phyloP scores from a whole-genome alignment of 768 basidiomycete genomes.

The Jaapia argillacea region DNA sequence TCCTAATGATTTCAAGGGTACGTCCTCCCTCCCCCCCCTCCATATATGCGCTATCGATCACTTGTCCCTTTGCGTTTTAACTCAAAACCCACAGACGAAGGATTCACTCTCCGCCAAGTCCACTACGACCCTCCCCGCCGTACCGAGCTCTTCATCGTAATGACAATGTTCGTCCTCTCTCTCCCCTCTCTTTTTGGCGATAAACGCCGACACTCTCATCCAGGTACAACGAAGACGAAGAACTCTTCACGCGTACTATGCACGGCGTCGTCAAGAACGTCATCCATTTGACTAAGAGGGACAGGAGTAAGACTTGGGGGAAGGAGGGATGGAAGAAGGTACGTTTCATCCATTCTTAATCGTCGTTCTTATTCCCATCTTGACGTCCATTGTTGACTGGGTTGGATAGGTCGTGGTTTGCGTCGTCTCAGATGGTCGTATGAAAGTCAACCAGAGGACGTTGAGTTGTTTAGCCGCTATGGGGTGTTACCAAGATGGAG shows the following conservation, averaged over 20 bases:
- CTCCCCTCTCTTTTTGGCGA: too few species aligned
- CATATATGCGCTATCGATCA: too few species aligned
- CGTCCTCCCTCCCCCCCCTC: neutral
- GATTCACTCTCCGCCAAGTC: constrained; percentile 85
- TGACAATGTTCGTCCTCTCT: too few species aligned
- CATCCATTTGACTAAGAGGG: constrained; percentile 77
- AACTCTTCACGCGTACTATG: constrained; percentile 88
- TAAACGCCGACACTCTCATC: too few species aligned
- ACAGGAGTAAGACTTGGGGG: constrained; percentile 90
- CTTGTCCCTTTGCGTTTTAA: too few species aligned
- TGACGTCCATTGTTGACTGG: too few species aligned
- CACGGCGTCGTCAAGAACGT: constrained; percentile 95
- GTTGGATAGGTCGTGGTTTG: too few species aligned
- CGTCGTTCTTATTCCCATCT: too few species aligned
- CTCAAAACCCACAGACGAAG: too few species aligned
- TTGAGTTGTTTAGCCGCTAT: constrained; percentile 85
- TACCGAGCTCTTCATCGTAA: constrained; percentile 93
- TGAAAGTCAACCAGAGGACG: constrained; percentile 78
- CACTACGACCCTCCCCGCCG: constrained; percentile 85
- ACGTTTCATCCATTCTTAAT: too few species aligned
- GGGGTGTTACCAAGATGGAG: constrained; percentile 91
- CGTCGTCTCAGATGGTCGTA: constrained; percentile 80
- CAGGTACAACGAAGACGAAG: constrained; percentile 93
- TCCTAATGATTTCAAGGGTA: constrained; percentile 75
- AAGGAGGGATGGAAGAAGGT: constrained; percentile 99